These are phyloP conservation scores for Thelonectria blattea DNA, from an alignment of 2,329 filamentous ascomycete species.

Conservation along the genomic window DNA sequence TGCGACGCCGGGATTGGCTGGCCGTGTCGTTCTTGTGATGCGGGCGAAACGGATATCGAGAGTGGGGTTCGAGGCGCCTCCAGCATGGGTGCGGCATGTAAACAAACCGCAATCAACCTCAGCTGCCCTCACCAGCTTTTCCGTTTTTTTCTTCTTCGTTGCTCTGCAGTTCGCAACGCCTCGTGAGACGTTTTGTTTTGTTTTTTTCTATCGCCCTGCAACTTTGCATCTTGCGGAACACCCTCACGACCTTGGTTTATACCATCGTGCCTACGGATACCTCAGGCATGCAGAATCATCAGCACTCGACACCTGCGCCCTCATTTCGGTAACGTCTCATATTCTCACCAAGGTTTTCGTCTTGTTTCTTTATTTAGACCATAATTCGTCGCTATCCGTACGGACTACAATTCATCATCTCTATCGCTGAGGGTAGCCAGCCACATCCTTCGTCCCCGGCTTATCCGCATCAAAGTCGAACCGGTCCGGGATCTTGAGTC, in stretches of 20 bases:
- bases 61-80: neutral
- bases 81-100: constrained; percentile 14
- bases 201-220: neutral
- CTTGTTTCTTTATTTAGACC: constrained; percentile 1
- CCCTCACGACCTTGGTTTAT: neutral
- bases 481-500: constrained; percentile 38
- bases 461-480: constrained; percentile 37
- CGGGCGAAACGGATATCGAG: neutral
- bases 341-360: neutral
- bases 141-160: neutral
- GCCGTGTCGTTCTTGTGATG: neutral
- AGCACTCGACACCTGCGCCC: neutral
- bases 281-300: too few species aligned
- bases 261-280: too few species aligned
- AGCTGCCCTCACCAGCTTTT: neutral
- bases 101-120: constrained; percentile 11
- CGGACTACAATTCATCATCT: constrained; percentile 1
- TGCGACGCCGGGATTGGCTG: constrained; percentile 10
- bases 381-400: constrained; percentile 13
- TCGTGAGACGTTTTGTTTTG: neutral
- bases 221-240: neutral
- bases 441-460: constrained; percentile 23
- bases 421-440: constrained; percentile 17
- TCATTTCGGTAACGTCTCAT: neutral
- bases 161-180: neutral